phyloP scores from a whole-genome alignment of 2,329 filamentous ascomycete species.

The Talaromyces sp. region DNA sequence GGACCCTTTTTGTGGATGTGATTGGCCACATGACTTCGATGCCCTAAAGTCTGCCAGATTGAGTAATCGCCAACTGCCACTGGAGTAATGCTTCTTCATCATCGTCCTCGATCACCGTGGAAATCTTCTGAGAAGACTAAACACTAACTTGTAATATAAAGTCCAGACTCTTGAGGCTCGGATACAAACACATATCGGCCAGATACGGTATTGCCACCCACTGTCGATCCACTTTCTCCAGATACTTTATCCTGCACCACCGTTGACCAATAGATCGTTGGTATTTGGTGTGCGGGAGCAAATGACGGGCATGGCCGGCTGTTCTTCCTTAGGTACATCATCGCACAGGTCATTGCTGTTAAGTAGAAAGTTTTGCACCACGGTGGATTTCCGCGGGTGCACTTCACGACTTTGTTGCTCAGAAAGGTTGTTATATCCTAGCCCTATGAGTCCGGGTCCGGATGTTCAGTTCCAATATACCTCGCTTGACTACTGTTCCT shows the following conservation, averaged over 20 bases:
- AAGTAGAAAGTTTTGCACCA: background rate
- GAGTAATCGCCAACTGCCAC: background rate
- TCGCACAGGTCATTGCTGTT: background rate
- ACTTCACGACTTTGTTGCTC: background rate
- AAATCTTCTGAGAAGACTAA: background rate
- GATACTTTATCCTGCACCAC: background rate
- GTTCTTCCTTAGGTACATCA: background rate
- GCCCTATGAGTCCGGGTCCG: background rate
- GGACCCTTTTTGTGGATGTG: background rate
- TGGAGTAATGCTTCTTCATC: background rate
- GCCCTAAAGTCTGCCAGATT: conserved; percentile 6
- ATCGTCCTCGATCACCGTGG: background rate
- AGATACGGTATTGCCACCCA: background rate
- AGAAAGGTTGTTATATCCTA: conserved; percentile 4
- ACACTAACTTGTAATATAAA: too few species aligned
- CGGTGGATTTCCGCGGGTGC: conserved; percentile 12
- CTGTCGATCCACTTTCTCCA: conserved; percentile 1
- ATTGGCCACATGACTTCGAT: background rate
- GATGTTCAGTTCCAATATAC: background rate
- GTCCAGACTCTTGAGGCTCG: background rate
- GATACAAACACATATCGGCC: background rate
- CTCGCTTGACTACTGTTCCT: background rate
- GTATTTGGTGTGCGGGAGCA: background rate
- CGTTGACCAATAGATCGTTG: background rate
- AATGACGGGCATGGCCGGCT: background rate